Evolutionary conservation across 1,284 basidiomycete species (phyloP).

Genomic region (Coniferiporia weirii): DNA sequence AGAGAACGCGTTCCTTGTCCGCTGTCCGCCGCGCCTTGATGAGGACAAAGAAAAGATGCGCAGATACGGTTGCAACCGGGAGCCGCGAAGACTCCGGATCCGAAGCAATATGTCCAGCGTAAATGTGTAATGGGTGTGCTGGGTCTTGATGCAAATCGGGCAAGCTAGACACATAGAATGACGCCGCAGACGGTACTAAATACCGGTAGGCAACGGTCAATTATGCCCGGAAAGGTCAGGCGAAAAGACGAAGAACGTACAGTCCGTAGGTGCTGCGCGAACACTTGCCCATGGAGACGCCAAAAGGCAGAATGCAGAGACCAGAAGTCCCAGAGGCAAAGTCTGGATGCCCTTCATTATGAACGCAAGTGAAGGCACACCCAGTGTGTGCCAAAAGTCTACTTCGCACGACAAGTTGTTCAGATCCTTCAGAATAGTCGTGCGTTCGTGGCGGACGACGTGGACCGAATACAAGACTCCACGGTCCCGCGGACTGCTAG

Average conservation of each 20-base stretch:
- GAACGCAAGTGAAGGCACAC: not conserved
- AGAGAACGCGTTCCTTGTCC: conserved; percentile 83
- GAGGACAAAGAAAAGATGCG: conserved; percentile 89
- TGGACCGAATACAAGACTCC: not conserved
- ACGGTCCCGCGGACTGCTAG: not conserved
- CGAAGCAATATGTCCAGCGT: conserved; percentile 76
- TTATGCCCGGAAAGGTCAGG: not conserved
- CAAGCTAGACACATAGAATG: conserved; percentile 76
- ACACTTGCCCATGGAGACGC: not conserved
- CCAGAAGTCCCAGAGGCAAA: not conserved
- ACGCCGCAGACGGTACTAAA: conserved; percentile 71
- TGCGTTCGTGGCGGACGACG: not conserved
- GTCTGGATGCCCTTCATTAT: not conserved
- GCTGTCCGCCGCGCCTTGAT: conserved; percentile 83
- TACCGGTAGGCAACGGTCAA: not conserved
- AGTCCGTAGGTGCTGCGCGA: conserved; percentile 41
- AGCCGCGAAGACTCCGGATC: conserved; percentile 59
- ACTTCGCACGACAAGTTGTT: no score
- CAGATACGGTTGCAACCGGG: conserved; percentile 52
- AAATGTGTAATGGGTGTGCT: conserved; percentile 69
- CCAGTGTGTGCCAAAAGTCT: no score
- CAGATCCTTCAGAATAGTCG: not conserved
- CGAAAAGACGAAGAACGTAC: conserved; percentile 28
- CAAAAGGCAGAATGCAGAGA: conserved; percentile 6
- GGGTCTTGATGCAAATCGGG: conserved; percentile 73